Evolutionary conservation across 768 basidiomycete genomes (phyloP), one percentile per base, ranked within the genome.

Genomic region (Boletus reticulatus): DNA sequence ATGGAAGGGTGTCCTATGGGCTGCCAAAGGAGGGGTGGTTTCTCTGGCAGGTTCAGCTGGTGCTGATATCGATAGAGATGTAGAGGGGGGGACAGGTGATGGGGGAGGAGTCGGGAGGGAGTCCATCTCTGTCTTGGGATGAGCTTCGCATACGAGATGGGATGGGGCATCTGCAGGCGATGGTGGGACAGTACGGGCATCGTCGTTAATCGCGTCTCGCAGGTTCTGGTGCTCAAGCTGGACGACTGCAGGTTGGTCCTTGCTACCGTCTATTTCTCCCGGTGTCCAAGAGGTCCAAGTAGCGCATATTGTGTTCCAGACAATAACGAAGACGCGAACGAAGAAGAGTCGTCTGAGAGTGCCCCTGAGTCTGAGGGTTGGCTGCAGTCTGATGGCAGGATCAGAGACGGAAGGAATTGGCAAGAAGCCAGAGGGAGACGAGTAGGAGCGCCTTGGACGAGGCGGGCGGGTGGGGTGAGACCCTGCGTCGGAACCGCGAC

Each of bases 1-100:
- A 63, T 88, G 88, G 60, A 96, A 88, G 4, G 88, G 85, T 0
- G 87, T 83, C 65, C 80, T 85, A 60, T 84, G 81, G 10, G 69
- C 53, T 17, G 71, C 61, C 22, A 77, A 67, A n/a, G 75, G 72
- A 52, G 86, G 83, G 1, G 84, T 83, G 5, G 78, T 67, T 46
- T 80, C 75, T 49, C 81, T 74, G 19, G 77, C 73, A 42, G 68
- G 39, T 57, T 60, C 49, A 47, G 62, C 31, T 58, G 59, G 62
- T 24, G 32, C 50, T 20, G 60, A 42, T 22, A 53, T 62, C 20
- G 60, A 50, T 36, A 45, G 53, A 22, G 65, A 48, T 9, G 57
- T 17, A 9, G 58, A 42, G 20, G 12, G 22, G 20, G 58, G 64
- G 46, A 43, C 24, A 19, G 59, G 67, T 49, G 63, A 66, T 22